Evolutionary conservation across 1,284 basidiomycete species (phyloP), one percentile per base, ranked within the genome.

Genomic region (Caloboletus firmus): DNA sequence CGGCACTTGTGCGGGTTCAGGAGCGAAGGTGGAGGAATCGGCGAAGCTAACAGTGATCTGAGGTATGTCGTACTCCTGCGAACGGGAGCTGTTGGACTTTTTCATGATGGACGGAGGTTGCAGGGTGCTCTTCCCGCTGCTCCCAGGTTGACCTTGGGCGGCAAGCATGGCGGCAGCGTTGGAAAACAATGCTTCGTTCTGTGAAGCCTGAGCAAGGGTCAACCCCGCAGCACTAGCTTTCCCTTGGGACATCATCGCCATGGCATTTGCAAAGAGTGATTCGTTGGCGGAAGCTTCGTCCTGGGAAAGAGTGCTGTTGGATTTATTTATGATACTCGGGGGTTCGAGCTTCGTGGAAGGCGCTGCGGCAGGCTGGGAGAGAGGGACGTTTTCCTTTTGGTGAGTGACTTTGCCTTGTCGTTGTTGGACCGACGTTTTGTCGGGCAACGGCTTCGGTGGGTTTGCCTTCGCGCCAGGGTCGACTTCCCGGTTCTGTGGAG

Each of bases 41-140:
- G 62, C 58, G 34, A 65, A 51, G 51, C 57, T 67, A 12, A 67
- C 54, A 17, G 60, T 70, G 43, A 69, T 69, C 2, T 60, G 59
- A 35, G 66, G 66, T 44, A 67, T 30, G 52, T 67, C 59, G 15
- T 57, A n/a, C 34, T 71, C 67, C 15, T 67, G 60, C 12, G 55
- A 60, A 42, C 65, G 66, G 22, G 66, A 39, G 32, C 68, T 65
- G 35, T 48, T 57, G 15, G 59, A 63, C 42, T 68, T 69, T 43
- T 68, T 71, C 56, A 67, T 55, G 26, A 54, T 51, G 44, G 56
- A 59, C 1, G 69, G 57, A 5, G 58, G 63, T 10, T 57, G 65
- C 4, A 59, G 24, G 11, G 45, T 39, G 49, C 2, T 49, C 51
- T 57, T 61, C 10, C 45, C 43, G 24, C 17, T 47, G n/a, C n/a